These are phyloP conservation scores for Podospora appendiculata DNA, from an alignment of 495 filamentous ascomycete species.

Conservation along the genomic window DNA sequence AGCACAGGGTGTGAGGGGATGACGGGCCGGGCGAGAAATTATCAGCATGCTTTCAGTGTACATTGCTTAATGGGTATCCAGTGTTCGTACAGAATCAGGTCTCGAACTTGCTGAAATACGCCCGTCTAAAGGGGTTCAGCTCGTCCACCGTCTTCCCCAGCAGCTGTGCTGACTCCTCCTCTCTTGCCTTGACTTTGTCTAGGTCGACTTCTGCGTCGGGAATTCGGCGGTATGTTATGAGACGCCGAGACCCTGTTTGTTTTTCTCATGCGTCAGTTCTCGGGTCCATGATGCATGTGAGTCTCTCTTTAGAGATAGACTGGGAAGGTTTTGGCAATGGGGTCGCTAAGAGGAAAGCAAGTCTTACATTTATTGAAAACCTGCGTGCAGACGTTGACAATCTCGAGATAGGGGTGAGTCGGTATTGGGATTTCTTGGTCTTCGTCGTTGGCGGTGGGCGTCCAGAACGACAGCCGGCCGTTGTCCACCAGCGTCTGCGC, in stretches of 20 bases:
- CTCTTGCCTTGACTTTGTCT: conserved; percentile 8
- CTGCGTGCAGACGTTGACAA: conserved; percentile 77
- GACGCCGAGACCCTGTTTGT: conserved; percentile 64
- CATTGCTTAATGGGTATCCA: conserved; percentile 9
- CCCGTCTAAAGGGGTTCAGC: conserved; percentile 70
- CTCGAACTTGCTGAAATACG: conserved; percentile 45
- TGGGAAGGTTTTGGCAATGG: background rate
- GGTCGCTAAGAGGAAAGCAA: background rate
- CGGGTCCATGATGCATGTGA: background rate
- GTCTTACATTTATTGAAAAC: conserved; percentile 73
- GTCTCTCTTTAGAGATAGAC: background rate
- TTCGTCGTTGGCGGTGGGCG: conserved; percentile 84
- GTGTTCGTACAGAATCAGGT: background rate
- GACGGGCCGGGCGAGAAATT: background rate
- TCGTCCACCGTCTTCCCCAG: conserved; percentile 56
- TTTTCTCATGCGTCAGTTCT: background rate
- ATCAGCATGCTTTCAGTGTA: conserved; percentile 14
- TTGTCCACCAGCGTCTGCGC: conserved; percentile 68
- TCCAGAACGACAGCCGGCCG: conserved; percentile 88
- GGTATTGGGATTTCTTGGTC: conserved; percentile 67
- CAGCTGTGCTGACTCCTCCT: conserved; percentile 21
- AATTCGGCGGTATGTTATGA: conserved; percentile 77
- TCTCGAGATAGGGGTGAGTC: conserved; percentile 63
- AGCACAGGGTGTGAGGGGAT: background rate
- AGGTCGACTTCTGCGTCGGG: conserved; percentile 49